Evolutionary conservation across 441 rosid species (phyloP).

Genomic region (Eruca vesicaria): DNA sequence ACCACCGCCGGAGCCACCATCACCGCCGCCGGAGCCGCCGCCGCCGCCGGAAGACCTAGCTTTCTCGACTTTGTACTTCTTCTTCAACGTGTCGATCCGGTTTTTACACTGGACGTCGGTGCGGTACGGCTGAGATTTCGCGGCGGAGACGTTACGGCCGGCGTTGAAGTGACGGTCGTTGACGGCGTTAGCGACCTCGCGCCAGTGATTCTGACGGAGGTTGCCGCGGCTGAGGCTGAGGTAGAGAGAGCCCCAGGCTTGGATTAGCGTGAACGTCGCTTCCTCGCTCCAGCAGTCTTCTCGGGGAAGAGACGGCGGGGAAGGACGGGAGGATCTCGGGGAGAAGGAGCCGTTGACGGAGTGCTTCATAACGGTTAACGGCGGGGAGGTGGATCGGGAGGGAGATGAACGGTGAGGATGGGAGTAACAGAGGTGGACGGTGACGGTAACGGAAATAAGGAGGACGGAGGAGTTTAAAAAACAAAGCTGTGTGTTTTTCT

Average conservation of each 20-base stretch:
- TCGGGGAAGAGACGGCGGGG: slow-evolving; percentile 56
- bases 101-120: slow-evolving; percentile 98
- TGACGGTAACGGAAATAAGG: slow-evolving; percentile 30
- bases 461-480: slow-evolving; percentile 21
- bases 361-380: slow-evolving; percentile 44
- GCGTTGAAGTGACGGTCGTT: slow-evolving; percentile 71
- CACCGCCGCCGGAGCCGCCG: slow-evolving; percentile 39
- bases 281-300: slow-evolving; percentile 99
- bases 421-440: slow-evolving; percentile 17
- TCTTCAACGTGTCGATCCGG: slow-evolving; percentile 94
- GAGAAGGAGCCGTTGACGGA: slow-evolving; percentile 57
- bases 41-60: slow-evolving; percentile 42
- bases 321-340: slow-evolving; percentile 58
- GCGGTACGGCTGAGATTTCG: slow-evolving; percentile 75
- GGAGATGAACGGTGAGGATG: slow-evolving; percentile 29
- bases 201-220: slow-evolving; percentile 98
- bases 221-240: slow-evolving; percentile 81
- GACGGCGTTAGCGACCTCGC: slow-evolving; percentile 89
- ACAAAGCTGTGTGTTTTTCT: background rate
- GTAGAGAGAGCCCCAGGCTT: slow-evolving; percentile 89
- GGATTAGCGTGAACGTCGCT: slow-evolving; percentile 87
- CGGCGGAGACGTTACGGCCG: slow-evolving; percentile 39
- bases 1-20: slow-evolving; percentile 29
- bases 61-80: slow-evolving; percentile 92
- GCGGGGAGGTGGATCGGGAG: slow-evolving; percentile 31